Evolutionary conservation across 2,329 filamentous ascomycete genomes (phyloP).

Genomic region (Monosporascus sp.): DNA sequence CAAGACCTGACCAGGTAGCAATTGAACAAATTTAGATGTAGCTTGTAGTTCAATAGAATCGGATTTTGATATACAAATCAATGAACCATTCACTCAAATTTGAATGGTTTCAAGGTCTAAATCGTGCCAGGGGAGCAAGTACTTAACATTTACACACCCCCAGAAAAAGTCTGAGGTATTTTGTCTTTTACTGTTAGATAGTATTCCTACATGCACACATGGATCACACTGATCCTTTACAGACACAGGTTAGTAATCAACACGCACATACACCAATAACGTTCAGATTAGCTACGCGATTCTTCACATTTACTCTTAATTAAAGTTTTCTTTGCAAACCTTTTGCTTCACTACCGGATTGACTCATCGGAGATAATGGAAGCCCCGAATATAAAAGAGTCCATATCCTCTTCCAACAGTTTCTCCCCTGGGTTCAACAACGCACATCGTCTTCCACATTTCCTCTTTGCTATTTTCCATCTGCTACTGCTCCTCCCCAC

Average conservation of each 20-base stretch:
- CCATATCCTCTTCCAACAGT: not conserved
- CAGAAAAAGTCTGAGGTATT: too few relatives aligned
- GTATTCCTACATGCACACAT: too few relatives aligned
- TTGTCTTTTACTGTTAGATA: too few relatives aligned
- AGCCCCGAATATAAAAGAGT: constrained; percentile 1
- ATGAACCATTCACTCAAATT: not conserved
- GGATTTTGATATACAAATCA: not conserved
- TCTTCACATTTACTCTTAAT: not conserved
- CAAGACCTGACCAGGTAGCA: too few relatives aligned
- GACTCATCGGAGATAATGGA: constrained; percentile 3
- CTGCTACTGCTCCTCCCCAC: not conserved
- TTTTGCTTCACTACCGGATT: not conserved
- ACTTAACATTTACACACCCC: too few relatives aligned
- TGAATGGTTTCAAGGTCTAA: too few relatives aligned
- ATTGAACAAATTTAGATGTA: not conserved
- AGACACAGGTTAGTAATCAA: too few relatives aligned
- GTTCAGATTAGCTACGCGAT: too few relatives aligned
- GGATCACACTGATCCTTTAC: too few relatives aligned
- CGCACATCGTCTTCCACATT: not conserved
- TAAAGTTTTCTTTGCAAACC: not conserved
- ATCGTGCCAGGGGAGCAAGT: too few relatives aligned
- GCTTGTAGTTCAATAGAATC: not conserved
- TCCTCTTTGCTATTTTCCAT: not conserved
- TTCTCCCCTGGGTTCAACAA: not conserved
- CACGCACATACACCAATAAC: too few relatives aligned